These are phyloP conservation scores for Chlorella vulgaris DNA, from an alignment of 139 green algal genomes.

Conservation along the genomic window DNA sequence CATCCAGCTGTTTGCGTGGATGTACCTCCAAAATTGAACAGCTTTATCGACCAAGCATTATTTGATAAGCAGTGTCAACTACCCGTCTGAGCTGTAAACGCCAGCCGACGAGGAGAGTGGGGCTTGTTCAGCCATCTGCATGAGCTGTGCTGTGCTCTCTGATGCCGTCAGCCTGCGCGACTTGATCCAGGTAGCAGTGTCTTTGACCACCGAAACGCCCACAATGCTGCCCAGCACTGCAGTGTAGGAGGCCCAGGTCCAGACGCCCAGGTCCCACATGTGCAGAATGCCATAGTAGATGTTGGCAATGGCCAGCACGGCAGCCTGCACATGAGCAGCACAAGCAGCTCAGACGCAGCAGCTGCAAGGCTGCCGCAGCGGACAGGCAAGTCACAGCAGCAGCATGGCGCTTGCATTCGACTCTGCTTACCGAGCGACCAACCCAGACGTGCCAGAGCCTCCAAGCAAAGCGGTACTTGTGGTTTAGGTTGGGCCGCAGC, in stretches of 20 bases:
- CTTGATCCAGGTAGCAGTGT: not conserved
- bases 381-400: not conserved
- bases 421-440: slow-evolving; percentile 23
- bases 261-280: slow-evolving; percentile 22
- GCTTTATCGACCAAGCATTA: too few species aligned
- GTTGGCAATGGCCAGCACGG: slow-evolving; percentile 33
- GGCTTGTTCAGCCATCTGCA: too few species aligned
- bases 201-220: not conserved
- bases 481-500: not conserved
- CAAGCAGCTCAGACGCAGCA: slow-evolving; percentile 26
- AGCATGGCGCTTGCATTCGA: not conserved
- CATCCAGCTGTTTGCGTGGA: too few species aligned
- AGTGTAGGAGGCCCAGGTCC: slow-evolving; percentile 36
- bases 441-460: slow-evolving; percentile 26
- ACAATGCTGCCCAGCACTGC: slow-evolving; percentile 32
- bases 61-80: too few species aligned
- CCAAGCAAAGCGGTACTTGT: slow-evolving; percentile 14
- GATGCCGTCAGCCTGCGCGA: too few species aligned
- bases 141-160: too few species aligned
- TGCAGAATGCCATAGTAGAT: slow-evolving; percentile 36
- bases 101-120: too few species aligned
- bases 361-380: slow-evolving; percentile 10
- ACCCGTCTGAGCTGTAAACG: too few species aligned
- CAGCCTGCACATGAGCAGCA: slow-evolving; percentile 4
- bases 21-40: too few species aligned